phyloP scores from a whole-genome alignment of 2,329 filamentous ascomycete species.

The Talaromyces islandicus region DNA sequence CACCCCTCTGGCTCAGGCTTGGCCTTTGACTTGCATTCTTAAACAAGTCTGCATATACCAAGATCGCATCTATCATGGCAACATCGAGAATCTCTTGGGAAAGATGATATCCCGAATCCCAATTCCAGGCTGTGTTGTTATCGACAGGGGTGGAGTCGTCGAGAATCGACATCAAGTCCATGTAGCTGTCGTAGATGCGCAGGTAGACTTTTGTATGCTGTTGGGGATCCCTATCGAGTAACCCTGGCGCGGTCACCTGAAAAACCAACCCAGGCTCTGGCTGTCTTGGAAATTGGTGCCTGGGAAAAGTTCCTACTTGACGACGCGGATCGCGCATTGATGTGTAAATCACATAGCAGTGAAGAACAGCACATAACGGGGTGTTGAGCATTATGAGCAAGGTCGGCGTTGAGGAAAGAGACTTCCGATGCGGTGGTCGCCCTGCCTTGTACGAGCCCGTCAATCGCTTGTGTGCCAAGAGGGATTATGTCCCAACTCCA shows the following conservation, averaged over 20 bases:
- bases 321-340: constrained; percentile 40
- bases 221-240: constrained; percentile 37
- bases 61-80: not conserved
- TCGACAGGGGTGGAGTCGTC: constrained; percentile 30
- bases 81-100: not conserved
- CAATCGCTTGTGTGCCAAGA: constrained; percentile 35
- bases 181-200: constrained; percentile 34
- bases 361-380: constrained; percentile 38
- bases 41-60: not conserved
- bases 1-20: not conserved
- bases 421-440: constrained; percentile 42
- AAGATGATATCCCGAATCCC: not conserved
- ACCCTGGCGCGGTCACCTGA: constrained; percentile 42
- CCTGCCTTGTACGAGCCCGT: constrained; percentile 28
- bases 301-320: constrained; percentile 33
- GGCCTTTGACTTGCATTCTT: no score
- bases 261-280: constrained; percentile 43
- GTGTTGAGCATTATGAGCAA: constrained; percentile 35
- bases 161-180: constrained; percentile 44
- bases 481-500: constrained; percentile 30
- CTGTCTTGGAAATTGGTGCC: constrained; percentile 38
- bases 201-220: constrained; percentile 31
- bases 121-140: constrained; percentile 28
- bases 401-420: constrained; percentile 24
- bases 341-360: constrained; percentile 45